These are phyloP conservation scores for Kwoniella dejecticola DNA, from an alignment of 768 basidiomycete genomes.

Conservation along the genomic window DNA sequence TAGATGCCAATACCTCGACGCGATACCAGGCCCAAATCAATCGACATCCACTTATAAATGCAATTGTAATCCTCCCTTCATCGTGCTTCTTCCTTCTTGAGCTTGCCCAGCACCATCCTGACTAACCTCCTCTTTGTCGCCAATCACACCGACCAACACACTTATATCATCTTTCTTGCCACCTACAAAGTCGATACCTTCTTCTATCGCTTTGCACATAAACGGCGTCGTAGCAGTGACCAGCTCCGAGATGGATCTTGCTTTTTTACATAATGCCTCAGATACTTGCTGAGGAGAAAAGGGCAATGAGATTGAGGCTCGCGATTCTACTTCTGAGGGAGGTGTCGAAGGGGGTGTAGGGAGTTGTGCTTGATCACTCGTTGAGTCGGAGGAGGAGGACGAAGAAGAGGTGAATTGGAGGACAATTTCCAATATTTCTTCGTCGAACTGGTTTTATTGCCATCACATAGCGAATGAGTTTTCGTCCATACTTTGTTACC, in stretches of 20 bases:
- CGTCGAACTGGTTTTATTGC: slow-evolving; percentile 45
- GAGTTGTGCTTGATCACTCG: slow-evolving; percentile 7
- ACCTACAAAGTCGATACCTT: slow-evolving; percentile 70
- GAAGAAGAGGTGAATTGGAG: slow-evolving; percentile 39
- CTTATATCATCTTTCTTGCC: slow-evolving; percentile 84
- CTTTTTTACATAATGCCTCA: slow-evolving; percentile 52
- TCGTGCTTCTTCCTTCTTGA: no score
- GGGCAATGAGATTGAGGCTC: slow-evolving; percentile 24
- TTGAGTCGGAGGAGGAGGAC: slow-evolving; percentile 7
- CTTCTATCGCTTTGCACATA: slow-evolving; percentile 73
- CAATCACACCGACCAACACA: slow-evolving; percentile 67
- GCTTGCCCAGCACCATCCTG: no score
- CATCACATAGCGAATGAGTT: slow-evolving; percentile 47
- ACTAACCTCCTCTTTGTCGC: slow-evolving; percentile 25
- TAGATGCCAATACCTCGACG: no score
- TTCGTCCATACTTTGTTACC: slow-evolving; percentile 27
- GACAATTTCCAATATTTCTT: slow-evolving; percentile 55
- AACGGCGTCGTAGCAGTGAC: slow-evolving; percentile 65
- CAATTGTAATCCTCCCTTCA: no score
- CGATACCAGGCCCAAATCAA: no score
- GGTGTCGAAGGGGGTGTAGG: slow-evolving; percentile 21
- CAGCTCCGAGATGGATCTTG: slow-evolving; percentile 43
- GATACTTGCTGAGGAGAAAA: slow-evolving; percentile 54
- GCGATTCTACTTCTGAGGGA: neutral
- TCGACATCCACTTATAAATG: no score